phyloP scores from a whole-genome alignment of 768 basidiomycete species.

The Russula olivacea region DNA sequence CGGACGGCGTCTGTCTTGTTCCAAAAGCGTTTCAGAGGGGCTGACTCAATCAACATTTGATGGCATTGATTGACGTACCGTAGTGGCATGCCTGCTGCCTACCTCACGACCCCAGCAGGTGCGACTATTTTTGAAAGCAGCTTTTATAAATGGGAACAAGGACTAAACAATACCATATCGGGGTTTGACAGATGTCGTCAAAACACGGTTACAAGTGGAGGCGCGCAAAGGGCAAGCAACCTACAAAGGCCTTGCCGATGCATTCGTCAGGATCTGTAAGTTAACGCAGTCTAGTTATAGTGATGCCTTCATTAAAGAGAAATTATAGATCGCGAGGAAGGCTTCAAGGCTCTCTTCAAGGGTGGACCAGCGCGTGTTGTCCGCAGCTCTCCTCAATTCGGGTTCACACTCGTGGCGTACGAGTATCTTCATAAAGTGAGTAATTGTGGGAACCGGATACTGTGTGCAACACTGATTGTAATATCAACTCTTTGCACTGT shows the following conservation, averaged over 20 bases:
- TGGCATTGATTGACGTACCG: conserved; percentile 26
- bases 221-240: conserved; percentile 84
- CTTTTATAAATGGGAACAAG: conserved; percentile 3
- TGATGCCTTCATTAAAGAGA: not conserved
- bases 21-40: conserved; percentile 4
- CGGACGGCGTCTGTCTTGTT: not conserved
- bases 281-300: conserved; percentile 16
- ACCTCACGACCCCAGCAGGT: conserved; percentile 89
- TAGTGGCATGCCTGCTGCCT: conserved; percentile 97
- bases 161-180: conserved; percentile 7
- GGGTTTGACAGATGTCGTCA: conserved; percentile 74
- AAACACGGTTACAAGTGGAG: conserved; percentile 93
- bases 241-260: conserved; percentile 87
- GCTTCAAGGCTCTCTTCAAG: conserved; percentile 85
- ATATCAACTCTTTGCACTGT: not conserved
- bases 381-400: conserved; percentile 90
- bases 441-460: conserved; percentile 3
- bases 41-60: conserved; percentile 15
- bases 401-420: conserved; percentile 82
- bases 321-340: conserved; percentile 73
- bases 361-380: conserved; percentile 85
- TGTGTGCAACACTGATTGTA: not conserved
- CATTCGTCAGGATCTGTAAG: conserved; percentile 85
- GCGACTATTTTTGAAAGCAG: conserved; percentile 21
- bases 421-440: conserved; percentile 62